Base-by-base conservation (phyloP, 2,329 filamentous ascomycete species). In the Neurospora sp. region DNA sequence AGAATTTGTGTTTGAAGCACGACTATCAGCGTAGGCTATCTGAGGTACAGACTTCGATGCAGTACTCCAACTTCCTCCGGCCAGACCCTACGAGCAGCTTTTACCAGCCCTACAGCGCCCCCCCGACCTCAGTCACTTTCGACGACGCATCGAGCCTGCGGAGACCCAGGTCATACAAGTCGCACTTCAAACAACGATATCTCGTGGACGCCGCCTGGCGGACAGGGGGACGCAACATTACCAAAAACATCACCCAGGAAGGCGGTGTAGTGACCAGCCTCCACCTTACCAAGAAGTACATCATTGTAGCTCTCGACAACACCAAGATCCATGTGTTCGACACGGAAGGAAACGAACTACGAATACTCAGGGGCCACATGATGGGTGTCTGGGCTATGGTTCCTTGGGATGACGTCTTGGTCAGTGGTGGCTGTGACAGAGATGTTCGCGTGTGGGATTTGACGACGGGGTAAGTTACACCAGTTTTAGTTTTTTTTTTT, bases 381-480 rank as follows among this genome's bases (percentile, higher is more conserved):
- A 99, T 99, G 96, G 96, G 96, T 52, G 96, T 99, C 23, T 99
- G 96, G 96, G 96, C 96, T 67, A 98, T 99, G 95, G 93, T 99
- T 33, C 96, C 96, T 7, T 97, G 94, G 92, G 95, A 93, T 71
- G 95, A 99, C 79, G 91, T 93, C 68, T 85, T 99, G 72, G 96
- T 99, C 71, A 97, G 93, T 76, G 96, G 96, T 76, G 96, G 96
- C 6, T 99, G 96, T 79, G 96, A 99, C 82, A 89, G 96, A 72
- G 96, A 99, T 78, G 96, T 99, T 38, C 88, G 96, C 70, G 96
- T 99, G 6, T 99, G 96, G 96, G 92, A 99, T 77, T 90, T 99
- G 84, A 89, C 90, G 68, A 97, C 93, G 72, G 96, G 94, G 93
- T 96, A 87, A 79, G 89, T 68, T 66, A 6, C 38, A n/a, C 33